These are phyloP conservation scores for Colletotrichum nymphaeae DNA, from an alignment of 2,329 filamentous ascomycete species.

Conservation along the genomic window DNA sequence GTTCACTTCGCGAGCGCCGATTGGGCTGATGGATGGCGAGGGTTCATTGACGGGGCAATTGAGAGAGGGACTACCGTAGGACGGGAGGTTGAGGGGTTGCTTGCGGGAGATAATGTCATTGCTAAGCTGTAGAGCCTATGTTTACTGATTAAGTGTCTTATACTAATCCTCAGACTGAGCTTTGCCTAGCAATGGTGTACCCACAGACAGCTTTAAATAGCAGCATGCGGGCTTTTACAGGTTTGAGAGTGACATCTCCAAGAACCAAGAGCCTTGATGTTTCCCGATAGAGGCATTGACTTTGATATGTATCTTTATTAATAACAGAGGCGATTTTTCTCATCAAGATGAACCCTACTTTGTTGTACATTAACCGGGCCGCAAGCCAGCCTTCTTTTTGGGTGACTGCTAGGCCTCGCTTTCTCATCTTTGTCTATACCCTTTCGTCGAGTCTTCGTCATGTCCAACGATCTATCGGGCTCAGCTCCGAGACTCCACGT, in stretches of 20 bases:
- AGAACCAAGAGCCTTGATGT: neutral
- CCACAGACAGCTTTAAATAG: neutral
- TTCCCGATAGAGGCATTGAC: neutral
- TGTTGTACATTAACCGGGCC: constrained; percentile 33
- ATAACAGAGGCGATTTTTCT: constrained; percentile 29
- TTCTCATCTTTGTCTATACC: constrained; percentile 19
- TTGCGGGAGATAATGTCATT: neutral
- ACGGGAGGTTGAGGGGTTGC: neutral
- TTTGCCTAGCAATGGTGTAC: too few species aligned
- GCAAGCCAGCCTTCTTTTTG: constrained; percentile 13
- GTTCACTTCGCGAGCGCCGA: neutral
- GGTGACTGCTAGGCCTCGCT: neutral
- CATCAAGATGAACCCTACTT: constrained; percentile 25
- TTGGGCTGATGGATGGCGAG: neutral
- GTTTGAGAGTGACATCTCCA: neutral
- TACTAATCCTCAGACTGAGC: too few species aligned
- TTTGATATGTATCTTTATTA: constrained; percentile 23
- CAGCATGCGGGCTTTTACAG: neutral
- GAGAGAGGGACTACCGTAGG: neutral
- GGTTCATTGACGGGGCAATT: neutral
- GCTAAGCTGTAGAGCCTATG: neutral
- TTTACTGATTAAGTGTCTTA: too few species aligned
- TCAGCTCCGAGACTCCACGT: constrained; percentile 25
- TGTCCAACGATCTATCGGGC: constrained; percentile 50
- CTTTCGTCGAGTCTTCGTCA: constrained; percentile 13